A percentile compares a stretch with the other conserved stretches of the same genome.
phyloP scores from a whole-genome alignment of 495 filamentous ascomycete species.

The Astrothelium macrocarpum region DNA sequence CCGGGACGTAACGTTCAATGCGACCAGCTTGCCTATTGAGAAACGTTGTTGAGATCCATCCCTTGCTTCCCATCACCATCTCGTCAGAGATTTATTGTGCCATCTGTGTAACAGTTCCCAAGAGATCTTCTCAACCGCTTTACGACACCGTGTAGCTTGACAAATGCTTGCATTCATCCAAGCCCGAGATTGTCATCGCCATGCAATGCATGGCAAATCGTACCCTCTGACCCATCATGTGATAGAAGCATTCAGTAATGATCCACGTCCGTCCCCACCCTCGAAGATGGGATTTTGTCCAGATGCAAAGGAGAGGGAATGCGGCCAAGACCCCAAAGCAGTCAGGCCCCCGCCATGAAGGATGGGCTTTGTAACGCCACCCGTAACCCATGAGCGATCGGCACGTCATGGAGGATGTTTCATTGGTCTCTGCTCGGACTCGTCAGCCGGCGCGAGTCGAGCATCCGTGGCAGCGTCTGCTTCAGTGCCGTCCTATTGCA shows the following conservation, averaged over 20 bases:
- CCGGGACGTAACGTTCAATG: background rate
- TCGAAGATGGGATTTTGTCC: background rate
- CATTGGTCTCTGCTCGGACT: background rate
- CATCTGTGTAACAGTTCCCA: background rate
- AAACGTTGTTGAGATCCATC: background rate
- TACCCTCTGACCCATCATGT: background rate
- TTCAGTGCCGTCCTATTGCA: background rate
- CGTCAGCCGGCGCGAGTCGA: background rate
- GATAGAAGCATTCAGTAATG: background rate
- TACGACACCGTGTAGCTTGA: background rate
- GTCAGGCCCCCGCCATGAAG: background rate
- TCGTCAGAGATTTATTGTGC: background rate
- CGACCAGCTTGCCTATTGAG: background rate
- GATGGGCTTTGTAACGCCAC: background rate
- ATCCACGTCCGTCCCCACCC: background rate
- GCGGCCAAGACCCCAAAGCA: background rate
- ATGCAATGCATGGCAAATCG: background rate
- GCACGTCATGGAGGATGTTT: background rate
- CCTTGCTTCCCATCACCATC: background rate
- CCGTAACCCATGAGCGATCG: background rate
- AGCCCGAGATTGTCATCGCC: background rate
- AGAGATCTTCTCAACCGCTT: background rate
- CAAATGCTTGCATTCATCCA: background rate
- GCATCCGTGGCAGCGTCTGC: background rate
- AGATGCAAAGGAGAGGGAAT: background rate